phyloP scores from a whole-genome alignment of 1,139 yeast species.

The Hemisphaericaspora lyxosophila region DNA sequence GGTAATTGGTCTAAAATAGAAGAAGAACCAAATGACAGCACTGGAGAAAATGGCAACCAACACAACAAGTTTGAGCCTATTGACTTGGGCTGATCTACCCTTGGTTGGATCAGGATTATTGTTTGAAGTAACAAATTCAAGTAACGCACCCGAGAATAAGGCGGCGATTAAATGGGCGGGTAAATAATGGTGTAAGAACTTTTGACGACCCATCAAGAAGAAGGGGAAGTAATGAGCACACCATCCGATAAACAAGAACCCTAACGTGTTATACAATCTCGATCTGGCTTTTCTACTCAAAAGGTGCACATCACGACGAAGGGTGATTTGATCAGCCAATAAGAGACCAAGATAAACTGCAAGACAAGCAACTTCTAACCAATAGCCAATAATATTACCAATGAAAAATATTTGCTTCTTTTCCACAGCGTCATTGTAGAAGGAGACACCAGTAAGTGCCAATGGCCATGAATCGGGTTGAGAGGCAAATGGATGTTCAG shows the following conservation, averaged over 20 bases:
- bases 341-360: conserved; percentile 62
- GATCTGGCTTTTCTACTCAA: conserved; percentile 65
- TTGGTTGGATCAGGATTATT: conserved; percentile 14
- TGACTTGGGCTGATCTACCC: conserved; percentile 23
- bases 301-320: conserved; percentile 66
- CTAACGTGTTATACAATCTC: conserved; percentile 75
- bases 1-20: conserved; percentile 78
- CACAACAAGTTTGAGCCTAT: conserved; percentile 27
- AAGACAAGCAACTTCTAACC: conserved; percentile 74
- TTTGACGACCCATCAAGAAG: conserved; percentile 89
- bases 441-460: conserved; percentile 86
- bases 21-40: conserved; percentile 61
- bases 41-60: conserved; percentile 43
- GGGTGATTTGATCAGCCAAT: conserved; percentile 73
- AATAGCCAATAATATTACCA: conserved; percentile 92
- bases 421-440: conserved; percentile 77
- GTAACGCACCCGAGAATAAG: conserved; percentile 73
- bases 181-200: conserved; percentile 89
- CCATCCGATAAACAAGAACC: conserved; percentile 88
- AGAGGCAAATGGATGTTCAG: conserved; percentile 95
- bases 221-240: conserved; percentile 86
- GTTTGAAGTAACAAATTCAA: conserved; percentile 76
- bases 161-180: conserved; percentile 96
- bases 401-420: conserved; percentile 80
- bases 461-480: conserved; percentile 96